Base-by-base conservation (phyloP, 495 filamentous ascomycete genomes). In the Thermothielavioides terrestris region DNA sequence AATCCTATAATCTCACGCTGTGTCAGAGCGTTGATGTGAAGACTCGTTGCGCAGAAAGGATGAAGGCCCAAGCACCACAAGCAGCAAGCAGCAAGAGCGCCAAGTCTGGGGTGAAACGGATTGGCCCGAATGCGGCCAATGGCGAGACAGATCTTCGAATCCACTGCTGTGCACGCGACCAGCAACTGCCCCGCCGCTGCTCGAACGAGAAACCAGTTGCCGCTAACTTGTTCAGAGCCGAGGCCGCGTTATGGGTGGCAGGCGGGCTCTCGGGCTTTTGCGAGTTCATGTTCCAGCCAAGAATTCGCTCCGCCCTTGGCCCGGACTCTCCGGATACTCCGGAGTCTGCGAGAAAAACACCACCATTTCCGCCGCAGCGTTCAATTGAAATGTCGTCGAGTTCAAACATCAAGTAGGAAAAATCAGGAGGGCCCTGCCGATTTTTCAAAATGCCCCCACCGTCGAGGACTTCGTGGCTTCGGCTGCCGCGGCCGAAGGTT, bases 401-500 rank as follows among this genome's bases (percentile, higher is more conserved):
- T 30, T 38, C 4, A 12, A 34, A 28, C 15, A 37, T 10, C 31
- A 15, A 31, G 6, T 15, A 22, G 12, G 21, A 15, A 21, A 0
- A 39, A 39, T 9, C n/a, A 31, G 26, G 27, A 40, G 39, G n/a
- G 46, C 23, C 23, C 10, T 22, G n/a, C n/a, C 31, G 5, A 23
- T n/a, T 22, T 27, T 31, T 22, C 39, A 55, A 55, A 26, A 66
- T 66, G 58, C 26, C 41, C 21, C 48, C 59, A n/a, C 14, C 50
- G 15, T 51, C 54, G 28, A 45, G 40, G 40, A 35, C 46, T 39
- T 57, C 54, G 20, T 49, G 57, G 51, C 57, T 60, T 17, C 55
- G 61, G 52, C 54, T 68, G 46, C 65, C 67, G 4, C 65, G 67
- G 12, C 65, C 65, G 18, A 66, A 57, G 62, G 67, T 67, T 49